These are phyloP conservation scores for Cladochytrium tenue DNA, from an alignment of 371 early-diverging fungal genomes.

Conservation along the genomic window DNA sequence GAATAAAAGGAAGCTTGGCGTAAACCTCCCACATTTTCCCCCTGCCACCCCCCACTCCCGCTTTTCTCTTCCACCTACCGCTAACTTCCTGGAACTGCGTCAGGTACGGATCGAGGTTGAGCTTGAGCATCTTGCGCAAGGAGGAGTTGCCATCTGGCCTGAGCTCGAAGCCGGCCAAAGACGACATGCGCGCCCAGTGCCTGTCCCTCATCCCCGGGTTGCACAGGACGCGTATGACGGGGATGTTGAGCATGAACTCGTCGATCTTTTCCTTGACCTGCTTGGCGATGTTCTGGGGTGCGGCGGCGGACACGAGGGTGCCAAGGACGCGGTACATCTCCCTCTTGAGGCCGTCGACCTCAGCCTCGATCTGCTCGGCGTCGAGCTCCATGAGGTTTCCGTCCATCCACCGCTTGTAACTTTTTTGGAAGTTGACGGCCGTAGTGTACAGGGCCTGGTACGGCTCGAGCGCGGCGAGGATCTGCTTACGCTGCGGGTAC, in stretches of 20 bases:
- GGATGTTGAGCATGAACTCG: constrained; percentile 55
- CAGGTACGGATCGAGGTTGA: constrained; percentile 46
- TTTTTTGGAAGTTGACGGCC: constrained; percentile 58
- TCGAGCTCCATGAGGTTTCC: constrained; percentile 59
- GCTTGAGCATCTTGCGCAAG: constrained; percentile 54
- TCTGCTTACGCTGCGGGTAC: constrained; percentile 58
- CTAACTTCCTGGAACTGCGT: constrained; percentile 52
- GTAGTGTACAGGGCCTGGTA: constrained; percentile 58
- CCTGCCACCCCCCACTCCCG: too few species aligned
- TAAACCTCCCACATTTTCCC: background rate
- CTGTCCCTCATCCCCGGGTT: constrained; percentile 61
- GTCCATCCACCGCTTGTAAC: constrained; percentile 62
- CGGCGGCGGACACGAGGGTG: constrained; percentile 46
- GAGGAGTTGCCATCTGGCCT: constrained; percentile 51
- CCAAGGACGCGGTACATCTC: constrained; percentile 56
- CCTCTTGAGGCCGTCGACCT: constrained; percentile 50
- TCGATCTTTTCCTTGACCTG: constrained; percentile 59
- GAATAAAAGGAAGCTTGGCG: background rate
- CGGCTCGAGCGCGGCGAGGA: constrained; percentile 54
- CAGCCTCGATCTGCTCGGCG: constrained; percentile 53
- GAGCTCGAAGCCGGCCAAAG: constrained; percentile 41
- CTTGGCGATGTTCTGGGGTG: constrained; percentile 54
- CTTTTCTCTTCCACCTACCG: constrained; percentile 41
- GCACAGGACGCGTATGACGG: constrained; percentile 55
- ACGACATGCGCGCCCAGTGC: constrained; percentile 51